A percentile compares a stretch with the other conserved stretches of the same genome.
These are phyloP conservation scores for Calonectria pauciramosa DNA, from an alignment of 2,329 filamentous ascomycete species.

Conservation along the genomic window DNA sequence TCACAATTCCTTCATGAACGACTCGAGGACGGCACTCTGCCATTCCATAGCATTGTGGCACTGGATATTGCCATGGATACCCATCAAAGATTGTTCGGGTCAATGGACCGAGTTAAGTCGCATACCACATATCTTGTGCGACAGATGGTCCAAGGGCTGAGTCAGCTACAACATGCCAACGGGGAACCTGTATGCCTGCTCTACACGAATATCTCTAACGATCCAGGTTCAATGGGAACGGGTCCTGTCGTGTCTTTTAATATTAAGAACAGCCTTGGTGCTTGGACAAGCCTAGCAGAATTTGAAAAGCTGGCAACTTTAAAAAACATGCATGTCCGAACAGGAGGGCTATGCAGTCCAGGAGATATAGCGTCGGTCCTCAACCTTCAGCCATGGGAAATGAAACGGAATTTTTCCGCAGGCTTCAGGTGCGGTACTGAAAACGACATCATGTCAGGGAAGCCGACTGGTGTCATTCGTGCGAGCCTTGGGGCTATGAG, in stretches of 20 bases:
- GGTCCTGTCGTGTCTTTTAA: slow-evolving; percentile 92
- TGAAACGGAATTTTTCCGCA: slow-evolving; percentile 85
- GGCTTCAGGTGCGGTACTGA: slow-evolving; percentile 89
- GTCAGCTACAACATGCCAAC: slow-evolving; percentile 77
- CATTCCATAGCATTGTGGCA: slow-evolving; percentile 91
- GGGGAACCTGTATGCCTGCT: slow-evolving; percentile 74
- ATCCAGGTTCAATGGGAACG: slow-evolving; percentile 55
- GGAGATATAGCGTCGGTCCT: slow-evolving; percentile 84
- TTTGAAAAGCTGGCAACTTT: slow-evolving; percentile 88
- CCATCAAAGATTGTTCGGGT: slow-evolving; percentile 78
- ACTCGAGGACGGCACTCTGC: slow-evolving; percentile 91
- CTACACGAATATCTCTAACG: slow-evolving; percentile 62
- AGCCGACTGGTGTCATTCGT: slow-evolving; percentile 89
- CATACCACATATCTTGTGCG: slow-evolving; percentile 78
- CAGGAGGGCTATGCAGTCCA: slow-evolving; percentile 92
- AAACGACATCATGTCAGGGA: slow-evolving; percentile 84
- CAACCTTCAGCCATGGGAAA: slow-evolving; percentile 82
- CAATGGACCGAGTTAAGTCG: slow-evolving; percentile 76
- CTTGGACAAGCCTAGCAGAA: slow-evolving; percentile 85
- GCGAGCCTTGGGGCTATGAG: slow-evolving; percentile 94
- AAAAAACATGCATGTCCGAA: slow-evolving; percentile 86
- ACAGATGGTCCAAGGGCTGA: slow-evolving; percentile 71
- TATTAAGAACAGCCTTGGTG: slow-evolving; percentile 74
- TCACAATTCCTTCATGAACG: slow-evolving; percentile 79
- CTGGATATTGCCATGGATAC: slow-evolving; percentile 80